Evolutionary conservation across 768 basidiomycete genomes (phyloP).

Genomic region (Collybia mongolica): DNA sequence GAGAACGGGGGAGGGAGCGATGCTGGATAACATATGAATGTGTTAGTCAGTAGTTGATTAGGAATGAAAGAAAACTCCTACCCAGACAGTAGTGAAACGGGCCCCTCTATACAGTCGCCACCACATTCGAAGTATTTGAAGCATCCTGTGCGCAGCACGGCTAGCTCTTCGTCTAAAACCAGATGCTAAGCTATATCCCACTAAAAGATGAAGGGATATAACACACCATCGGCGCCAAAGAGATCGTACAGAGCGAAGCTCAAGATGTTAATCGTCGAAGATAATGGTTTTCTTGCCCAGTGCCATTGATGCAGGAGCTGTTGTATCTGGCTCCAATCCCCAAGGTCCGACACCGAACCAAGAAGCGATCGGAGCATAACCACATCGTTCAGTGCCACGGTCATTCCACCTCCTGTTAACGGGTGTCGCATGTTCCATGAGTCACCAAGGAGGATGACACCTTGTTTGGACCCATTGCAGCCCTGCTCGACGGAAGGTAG

Average conservation of each 20-base stretch:
- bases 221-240: conserved; percentile 90
- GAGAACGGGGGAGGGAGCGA: conserved; percentile 75
- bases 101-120: conserved; percentile 84
- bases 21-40: conserved; percentile 42
- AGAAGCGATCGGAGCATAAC: conserved; percentile 70
- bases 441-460: conserved; percentile 87
- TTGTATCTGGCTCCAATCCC: conserved; percentile 52
- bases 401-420: conserved; percentile 97
- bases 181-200: not conserved
- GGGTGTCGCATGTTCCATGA: conserved; percentile 99
- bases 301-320: conserved; percentile 70
- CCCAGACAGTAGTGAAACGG: conserved; percentile 89
- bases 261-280: conserved; percentile 88
- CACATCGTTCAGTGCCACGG: conserved; percentile 88
- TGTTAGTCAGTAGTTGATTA: not conserved
- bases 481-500: conserved; percentile 78
- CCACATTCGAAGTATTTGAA: conserved; percentile 98
- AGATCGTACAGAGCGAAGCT: conserved; percentile 92
- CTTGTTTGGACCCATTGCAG: conserved; percentile 50
- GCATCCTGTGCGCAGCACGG: conserved; percentile 76
- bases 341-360: conserved; percentile 36
- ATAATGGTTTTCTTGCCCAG: conserved; percentile 81
- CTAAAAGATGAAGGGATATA: not conserved
- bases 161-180: conserved; percentile 54
- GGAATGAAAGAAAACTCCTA: conserved; percentile 32